Base-by-base conservation (phyloP, 345 rosid species). In the Bretschneidera sinensis region DNA sequence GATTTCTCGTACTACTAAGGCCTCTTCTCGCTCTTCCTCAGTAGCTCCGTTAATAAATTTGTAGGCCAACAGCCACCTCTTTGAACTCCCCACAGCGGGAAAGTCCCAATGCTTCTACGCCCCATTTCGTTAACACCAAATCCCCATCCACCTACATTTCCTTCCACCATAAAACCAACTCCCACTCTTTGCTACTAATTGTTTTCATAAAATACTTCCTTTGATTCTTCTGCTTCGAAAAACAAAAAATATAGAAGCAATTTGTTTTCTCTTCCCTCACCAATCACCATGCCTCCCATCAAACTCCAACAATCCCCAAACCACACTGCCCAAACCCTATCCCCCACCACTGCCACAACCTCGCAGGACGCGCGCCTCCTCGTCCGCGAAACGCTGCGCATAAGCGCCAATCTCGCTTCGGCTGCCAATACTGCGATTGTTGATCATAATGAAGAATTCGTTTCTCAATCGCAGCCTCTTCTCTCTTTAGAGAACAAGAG, bases 301-400 rank as follows among this genome's bases (percentile, higher is more conserved):
- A 83, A 83, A 45, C 74, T 86, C 53, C 82, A 82, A 71, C 78
- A 70, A 64, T 71, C 84, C 6, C 21, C 85, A 1, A 69, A n/a
- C n/a, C n/a, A n/a, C n/a, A n/a, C n/a, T n/a, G n/a, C 76, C 28
- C 84, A 74, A 56, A 71, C 68, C 59, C 65, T 76, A 21, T 9
- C 85, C 54, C 20, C 67, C 6, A 24, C 72, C 34, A 45, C 69
- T 16, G 39, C 67, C 9, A 47, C 70, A n/a, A n/a, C n/a, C n/a
- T 69, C 84, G 0, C 84, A 72, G 57, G 92, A 87, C 55, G 76
- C 86, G 17, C 79, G 86, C 0, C 84, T 85, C 63, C 97, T 94
- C 59, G 89, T 80, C 61, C 97, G 95, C 7, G 97, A 94, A 58
- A 90, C 99, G 54, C 85, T 94, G 70, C 99, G 99, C 24, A 88